Conservation (phyloP, 331 rosid genomes). For the Rosa hybrid region DNA sequence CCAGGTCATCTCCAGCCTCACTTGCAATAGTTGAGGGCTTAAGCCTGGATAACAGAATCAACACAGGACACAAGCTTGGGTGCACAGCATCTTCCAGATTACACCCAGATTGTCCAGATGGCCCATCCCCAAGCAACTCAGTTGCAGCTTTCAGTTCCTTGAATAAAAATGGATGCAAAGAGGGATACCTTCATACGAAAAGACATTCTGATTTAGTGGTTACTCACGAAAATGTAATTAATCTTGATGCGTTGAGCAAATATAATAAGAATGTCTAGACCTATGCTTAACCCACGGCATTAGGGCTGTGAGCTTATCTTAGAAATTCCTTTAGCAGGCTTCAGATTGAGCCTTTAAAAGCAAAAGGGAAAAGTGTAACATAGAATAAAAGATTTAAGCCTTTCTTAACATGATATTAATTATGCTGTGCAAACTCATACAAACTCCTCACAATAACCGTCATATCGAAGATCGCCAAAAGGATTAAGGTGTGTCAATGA, state of each 20-base stretch:
- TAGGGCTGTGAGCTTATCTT: background rate
- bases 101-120: slow-evolving; percentile 51
- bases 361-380: background rate
- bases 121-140: slow-evolving; percentile 53
- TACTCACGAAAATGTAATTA: slow-evolving; percentile 9
- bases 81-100: slow-evolving; percentile 75
- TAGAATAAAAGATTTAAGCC: background rate
- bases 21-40: slow-evolving; percentile 90
- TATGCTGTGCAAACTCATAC: background rate
- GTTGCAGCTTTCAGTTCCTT: slow-evolving; percentile 83
- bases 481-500: background rate
- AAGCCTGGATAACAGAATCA: slow-evolving; percentile 85
- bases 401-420: background rate
- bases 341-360: background rate
- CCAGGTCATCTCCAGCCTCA: slow-evolving; percentile 83
- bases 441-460: background rate
- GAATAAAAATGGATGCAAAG: slow-evolving; percentile 78
- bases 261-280: slow-evolving; percentile 10
- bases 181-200: slow-evolving; percentile 69
- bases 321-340: background rate
- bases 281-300: background rate
- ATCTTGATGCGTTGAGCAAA: slow-evolving; percentile 11
- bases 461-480: background rate
- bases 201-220: slow-evolving; percentile 19
- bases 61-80: slow-evolving; percentile 91